Evolutionary conservation across 2,329 filamentous ascomycete species (phyloP).

Genomic region (Rutstroemia sp.): DNA sequence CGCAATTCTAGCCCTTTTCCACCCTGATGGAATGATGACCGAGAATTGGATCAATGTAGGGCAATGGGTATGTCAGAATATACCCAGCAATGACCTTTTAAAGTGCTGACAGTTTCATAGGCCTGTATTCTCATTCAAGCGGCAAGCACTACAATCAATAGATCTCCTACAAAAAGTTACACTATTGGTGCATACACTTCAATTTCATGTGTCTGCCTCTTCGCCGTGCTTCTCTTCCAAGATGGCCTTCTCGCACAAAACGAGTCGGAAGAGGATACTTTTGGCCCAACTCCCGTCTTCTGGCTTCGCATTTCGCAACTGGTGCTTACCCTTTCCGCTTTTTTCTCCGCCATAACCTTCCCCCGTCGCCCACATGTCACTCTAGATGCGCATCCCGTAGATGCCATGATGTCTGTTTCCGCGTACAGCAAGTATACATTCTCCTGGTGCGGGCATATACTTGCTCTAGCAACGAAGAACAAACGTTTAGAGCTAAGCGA

Average conservation of each 20-base stretch:
- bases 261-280: not conserved
- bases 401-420: slow-evolving; percentile 54
- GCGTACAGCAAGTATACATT: slow-evolving; percentile 57
- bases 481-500: slow-evolving; percentile 54
- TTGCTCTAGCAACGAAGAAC: slow-evolving; percentile 48
- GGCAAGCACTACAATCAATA: slow-evolving; percentile 40
- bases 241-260: slow-evolving; percentile 34
- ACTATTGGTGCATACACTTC: slow-evolving; percentile 45
- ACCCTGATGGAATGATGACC: slow-evolving; percentile 35
- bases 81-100: slow-evolving; percentile 15
- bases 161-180: slow-evolving; percentile 45
- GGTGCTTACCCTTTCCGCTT: slow-evolving; percentile 36
- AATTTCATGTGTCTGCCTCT: slow-evolving; percentile 39
- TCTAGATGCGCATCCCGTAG: slow-evolving; percentile 49
- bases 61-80: slow-evolving; percentile 51
- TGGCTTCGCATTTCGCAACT: slow-evolving; percentile 43
- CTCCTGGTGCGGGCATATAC: slow-evolving; percentile 51
- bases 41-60: slow-evolving; percentile 53
- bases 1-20: slow-evolving; percentile 44
- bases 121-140: slow-evolving; percentile 45
- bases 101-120: slow-evolving; percentile 31
- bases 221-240: slow-evolving; percentile 39
- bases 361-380: slow-evolving; percentile 64
- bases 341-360: slow-evolving; percentile 44
- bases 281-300: slow-evolving; percentile 29